Evolutionary conservation across 164 flowering plant genomes (phyloP).

Genomic region (Kalanchoe fedtschenkoi): DNA sequence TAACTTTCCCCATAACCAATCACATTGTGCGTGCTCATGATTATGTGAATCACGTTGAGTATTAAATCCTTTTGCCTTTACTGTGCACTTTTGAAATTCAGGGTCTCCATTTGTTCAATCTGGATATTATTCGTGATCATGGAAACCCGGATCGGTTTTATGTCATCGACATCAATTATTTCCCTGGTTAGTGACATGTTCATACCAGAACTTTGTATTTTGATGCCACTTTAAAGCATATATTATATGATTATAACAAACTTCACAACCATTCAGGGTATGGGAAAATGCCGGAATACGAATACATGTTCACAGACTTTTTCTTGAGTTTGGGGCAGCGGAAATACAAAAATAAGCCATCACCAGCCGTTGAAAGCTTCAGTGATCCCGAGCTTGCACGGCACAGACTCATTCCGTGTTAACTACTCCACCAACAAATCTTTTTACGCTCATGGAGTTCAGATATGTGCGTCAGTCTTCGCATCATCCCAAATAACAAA

Average conservation of each 20-base stretch:
- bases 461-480: neutral
- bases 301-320: conserved; percentile 80
- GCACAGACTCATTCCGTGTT: neutral
- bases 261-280: conserved; percentile 21
- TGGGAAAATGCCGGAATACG: conserved; percentile 84
- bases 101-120: conserved; percentile 56
- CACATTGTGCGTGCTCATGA: neutral
- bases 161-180: conserved; percentile 65
- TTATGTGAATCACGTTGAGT: neutral
- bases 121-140: conserved; percentile 52
- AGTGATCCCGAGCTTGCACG: neutral
- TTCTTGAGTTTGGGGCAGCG: conserved; percentile 45
- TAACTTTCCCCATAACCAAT: conserved; percentile 13
- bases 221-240: neutral
- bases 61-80: neutral
- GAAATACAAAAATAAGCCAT: conserved; percentile 31
- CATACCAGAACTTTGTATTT: neutral
- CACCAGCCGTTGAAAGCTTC: conserved; percentile 8
- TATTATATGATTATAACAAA: too few relatives aligned
- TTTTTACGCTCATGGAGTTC: neutral
- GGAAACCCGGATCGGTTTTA: conserved; percentile 41
- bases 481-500: neutral
- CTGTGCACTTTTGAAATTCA: conserved; percentile 12
- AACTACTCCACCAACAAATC: too few relatives aligned
- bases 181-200: conserved; percentile 36